Conservation (phyloP, 2,329 filamentous ascomycete species). For the Phialophora chinensis region DNA sequence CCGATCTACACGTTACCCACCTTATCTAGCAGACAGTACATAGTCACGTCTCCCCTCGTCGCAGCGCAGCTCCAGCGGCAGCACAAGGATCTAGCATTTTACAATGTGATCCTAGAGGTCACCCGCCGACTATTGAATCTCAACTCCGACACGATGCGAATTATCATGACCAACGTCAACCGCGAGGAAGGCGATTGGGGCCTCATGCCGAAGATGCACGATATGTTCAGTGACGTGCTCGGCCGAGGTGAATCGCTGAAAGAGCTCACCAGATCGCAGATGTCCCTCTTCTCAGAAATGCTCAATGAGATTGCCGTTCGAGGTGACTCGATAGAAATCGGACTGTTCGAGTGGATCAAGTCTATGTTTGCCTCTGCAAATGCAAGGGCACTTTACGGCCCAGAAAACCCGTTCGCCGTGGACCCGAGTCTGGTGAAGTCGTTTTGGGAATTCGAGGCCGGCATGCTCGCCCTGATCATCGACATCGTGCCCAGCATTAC, state of each 20-base stretch:
- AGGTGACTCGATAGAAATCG: background rate
- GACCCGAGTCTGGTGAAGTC: slow-evolving; percentile 20
- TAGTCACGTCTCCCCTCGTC: slow-evolving; percentile 18
- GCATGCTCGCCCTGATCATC: slow-evolving; percentile 42
- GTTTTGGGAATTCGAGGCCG: slow-evolving; percentile 49
- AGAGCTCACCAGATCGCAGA: slow-evolving; percentile 18
- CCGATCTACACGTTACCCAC: slow-evolving; percentile 20
- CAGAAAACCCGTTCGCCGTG: slow-evolving; percentile 22
- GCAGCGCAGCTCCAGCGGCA: slow-evolving; percentile 15
- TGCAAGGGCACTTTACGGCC: slow-evolving; percentile 26
- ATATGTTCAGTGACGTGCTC: slow-evolving; percentile 16
- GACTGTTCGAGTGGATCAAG: slow-evolving; percentile 22
- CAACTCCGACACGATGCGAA: slow-evolving; percentile 12
- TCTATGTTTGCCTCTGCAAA: slow-evolving; percentile 25
- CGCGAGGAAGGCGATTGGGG: slow-evolving; percentile 8
- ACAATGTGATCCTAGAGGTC: slow-evolving; percentile 20
- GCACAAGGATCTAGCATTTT: slow-evolving; percentile 21
- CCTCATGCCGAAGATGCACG: slow-evolving; percentile 18
- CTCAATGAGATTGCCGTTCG: slow-evolving; percentile 8
- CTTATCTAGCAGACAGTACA: slow-evolving; percentile 18
- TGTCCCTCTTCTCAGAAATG: slow-evolving; percentile 16
- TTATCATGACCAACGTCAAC: slow-evolving; percentile 19
- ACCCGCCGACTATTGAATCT: slow-evolving; percentile 9
- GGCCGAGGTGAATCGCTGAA: slow-evolving; percentile 16
- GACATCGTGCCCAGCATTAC: slow-evolving; percentile 47